Base-by-base conservation (phyloP, 306 rosid genomes). In the Quercus wislizeni region DNA sequence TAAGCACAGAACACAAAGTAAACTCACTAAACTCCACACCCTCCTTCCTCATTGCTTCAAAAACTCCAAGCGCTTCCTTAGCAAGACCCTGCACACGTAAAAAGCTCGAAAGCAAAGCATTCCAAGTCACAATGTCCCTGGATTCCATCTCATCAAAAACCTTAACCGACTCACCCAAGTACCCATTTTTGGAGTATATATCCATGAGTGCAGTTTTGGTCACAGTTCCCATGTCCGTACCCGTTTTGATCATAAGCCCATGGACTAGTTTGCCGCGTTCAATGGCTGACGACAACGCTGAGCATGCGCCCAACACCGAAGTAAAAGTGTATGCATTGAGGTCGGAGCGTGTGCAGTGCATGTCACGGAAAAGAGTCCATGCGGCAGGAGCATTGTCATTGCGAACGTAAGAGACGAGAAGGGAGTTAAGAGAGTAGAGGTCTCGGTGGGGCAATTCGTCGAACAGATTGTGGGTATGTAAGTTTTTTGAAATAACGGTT, bases 101-200 rank as follows among this genome's bases (percentile, higher is more conserved):
- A 78, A 69, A 89, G 75, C 83, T 74, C 0, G 90, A 87, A 69
- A 86, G 78, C 89, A 87, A 30, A 55, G 88, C 78, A 6, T 92
- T 87, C 92, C 92, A 90, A 54, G 94, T 86, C 12, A 88, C 90
- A 70, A 90, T 86, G 69, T 90, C 97, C 74, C 68, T 88, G 58
- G 74, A 83, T 43, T 69, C 78, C 84, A 90, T 90, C 83, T 92
- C 94, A 14, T 85, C 83, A 82, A 86, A 92, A 69, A 88, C 88
- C 81, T 55, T 82, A 18, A 83, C 31, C 11, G 89, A 80, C 20
- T 85, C 85, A 30, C 56, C 75, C 74, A 81, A 38, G 65, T 19
- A 41, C 21, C 90, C 88, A 64, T 54, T 79, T 74, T 82, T 84
- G 11, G 91, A 92, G 79, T 90, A 92, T 91, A 87, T 79, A 74